Evolutionary conservation across 2,329 filamentous ascomycete genomes (phyloP).

Genomic region (Botrytis paeoniae): DNA sequence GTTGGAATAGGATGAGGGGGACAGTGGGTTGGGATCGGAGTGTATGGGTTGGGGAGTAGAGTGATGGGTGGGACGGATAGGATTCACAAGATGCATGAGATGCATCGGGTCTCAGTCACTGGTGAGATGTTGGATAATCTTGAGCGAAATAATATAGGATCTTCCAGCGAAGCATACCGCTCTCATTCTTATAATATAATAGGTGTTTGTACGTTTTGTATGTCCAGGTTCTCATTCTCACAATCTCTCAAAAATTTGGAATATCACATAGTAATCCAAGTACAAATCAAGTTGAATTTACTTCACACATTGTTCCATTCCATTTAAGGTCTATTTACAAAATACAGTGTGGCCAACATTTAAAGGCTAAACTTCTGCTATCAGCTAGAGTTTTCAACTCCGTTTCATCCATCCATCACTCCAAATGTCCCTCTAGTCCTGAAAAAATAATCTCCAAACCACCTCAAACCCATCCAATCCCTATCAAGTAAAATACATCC

Average conservation of each 20-base stretch:
- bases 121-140: not conserved
- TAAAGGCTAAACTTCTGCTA: not conserved
- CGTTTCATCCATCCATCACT: not conserved
- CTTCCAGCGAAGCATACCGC: not conserved
- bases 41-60: not conserved
- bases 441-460: conserved; percentile 8
- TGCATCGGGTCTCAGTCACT: not conserved
- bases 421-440: not conserved
- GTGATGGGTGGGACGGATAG: not conserved
- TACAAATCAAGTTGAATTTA: not conserved
- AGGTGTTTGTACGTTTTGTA: not conserved
- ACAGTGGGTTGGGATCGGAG: not conserved
- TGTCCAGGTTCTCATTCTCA: not conserved
- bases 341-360: not conserved
- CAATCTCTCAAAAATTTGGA: not conserved
- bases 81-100: not conserved
- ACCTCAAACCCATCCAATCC: not conserved
- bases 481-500: not conserved
- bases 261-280: not conserved
- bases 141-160: not conserved
- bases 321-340: not conserved
- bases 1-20: conserved; percentile 9
- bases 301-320: not conserved
- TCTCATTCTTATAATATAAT: not conserved
- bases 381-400: not conserved